Evolutionary conservation across 1,284 basidiomycete species (phyloP).

Genomic region (Acaromyces ingoldii): DNA sequence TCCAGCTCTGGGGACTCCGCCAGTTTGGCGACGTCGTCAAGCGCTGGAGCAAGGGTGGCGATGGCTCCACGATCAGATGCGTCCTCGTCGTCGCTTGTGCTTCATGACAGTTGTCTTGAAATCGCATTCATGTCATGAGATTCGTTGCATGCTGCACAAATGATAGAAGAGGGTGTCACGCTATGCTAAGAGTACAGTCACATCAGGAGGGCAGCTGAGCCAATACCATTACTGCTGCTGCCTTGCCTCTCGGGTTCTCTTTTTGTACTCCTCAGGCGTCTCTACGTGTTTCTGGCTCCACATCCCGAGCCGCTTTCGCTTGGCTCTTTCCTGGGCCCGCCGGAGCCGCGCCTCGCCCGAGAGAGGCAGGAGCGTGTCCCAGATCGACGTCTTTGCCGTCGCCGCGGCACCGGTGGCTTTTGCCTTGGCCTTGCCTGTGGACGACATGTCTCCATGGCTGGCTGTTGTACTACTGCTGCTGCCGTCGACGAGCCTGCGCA

Average conservation of each 20-base stretch:
- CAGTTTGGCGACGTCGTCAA: constrained; percentile 34
- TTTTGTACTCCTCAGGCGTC: constrained; percentile 40
- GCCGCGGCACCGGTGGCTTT: too few relatives aligned
- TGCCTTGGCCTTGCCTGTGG: neutral
- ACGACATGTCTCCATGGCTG: neutral
- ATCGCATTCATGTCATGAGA: too few relatives aligned
- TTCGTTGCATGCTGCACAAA: neutral
- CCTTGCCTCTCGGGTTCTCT: constrained; percentile 10
- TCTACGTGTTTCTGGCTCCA: constrained; percentile 40
- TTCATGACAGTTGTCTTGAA: neutral
- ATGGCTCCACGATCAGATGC: constrained; percentile 27
- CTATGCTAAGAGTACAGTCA: too few relatives aligned
- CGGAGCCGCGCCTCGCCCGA: constrained; percentile 3
- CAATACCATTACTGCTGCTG: neutral
- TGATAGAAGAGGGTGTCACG: too few relatives aligned
- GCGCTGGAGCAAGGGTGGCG: constrained; percentile 36
- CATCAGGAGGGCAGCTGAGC: too few relatives aligned
- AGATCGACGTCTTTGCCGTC: neutral
- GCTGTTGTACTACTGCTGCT: constrained; percentile 5
- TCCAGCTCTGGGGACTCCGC: constrained; percentile 19
- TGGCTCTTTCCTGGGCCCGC: constrained; percentile 1
- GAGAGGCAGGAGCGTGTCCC: neutral
- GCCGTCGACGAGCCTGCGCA: constrained; percentile 19
- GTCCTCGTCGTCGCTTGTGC: constrained; percentile 28
- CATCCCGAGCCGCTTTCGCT: constrained; percentile 25